Evolutionary conservation across 2,329 filamentous ascomycete species (phyloP), one percentile per base, ranked within the genome.

Genomic region (Ascochyta rabiei): DNA sequence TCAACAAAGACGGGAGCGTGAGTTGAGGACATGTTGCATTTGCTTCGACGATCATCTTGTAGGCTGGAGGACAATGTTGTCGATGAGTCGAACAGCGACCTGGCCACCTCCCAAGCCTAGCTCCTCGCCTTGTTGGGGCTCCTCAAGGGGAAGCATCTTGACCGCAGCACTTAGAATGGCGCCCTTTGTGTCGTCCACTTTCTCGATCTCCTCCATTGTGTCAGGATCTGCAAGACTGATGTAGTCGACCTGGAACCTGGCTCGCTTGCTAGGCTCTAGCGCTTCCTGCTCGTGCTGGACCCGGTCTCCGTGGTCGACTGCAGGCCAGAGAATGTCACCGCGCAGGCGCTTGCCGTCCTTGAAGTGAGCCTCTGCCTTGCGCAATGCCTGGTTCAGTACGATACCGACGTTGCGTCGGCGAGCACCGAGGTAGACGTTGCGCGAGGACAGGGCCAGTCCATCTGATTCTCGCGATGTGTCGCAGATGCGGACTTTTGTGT

Each of bases 161-260:
- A 99, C 80, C 0, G 95, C 95, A 3, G 91, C 92, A 71, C 93
- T 98, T 53, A 99, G 76, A 31, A 99, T 89, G 0, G 89, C 93
- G 1, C 93, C 93, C 60, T 80, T 85, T 0, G 77, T 76, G 0
- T 82, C 80, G 67, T 96, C 89, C 2, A 98, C 83, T 12, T 77
- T 72, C 0, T 89, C 82, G 1, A 96, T 68, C 76, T 98, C 93
- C 56, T 90, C 84, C 78, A 99, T 85, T 0, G 88, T 89, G 8
- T 91, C 86, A 1, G 91, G 90, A 67, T 98, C 91, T 0, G 93
- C 89, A 23, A 99, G 81, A 15, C 92, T 96, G 51, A 99, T 85
- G 73, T 99, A 99, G 73, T 98, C 93, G 8, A 97, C 82, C 71
- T 96, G 89, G 57, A 92, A 95, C 45, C 80, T 77, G 3, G 87